Conservation (phyloP, 2,329 filamentous ascomycete species). For the Fusarium coicis region DNA sequence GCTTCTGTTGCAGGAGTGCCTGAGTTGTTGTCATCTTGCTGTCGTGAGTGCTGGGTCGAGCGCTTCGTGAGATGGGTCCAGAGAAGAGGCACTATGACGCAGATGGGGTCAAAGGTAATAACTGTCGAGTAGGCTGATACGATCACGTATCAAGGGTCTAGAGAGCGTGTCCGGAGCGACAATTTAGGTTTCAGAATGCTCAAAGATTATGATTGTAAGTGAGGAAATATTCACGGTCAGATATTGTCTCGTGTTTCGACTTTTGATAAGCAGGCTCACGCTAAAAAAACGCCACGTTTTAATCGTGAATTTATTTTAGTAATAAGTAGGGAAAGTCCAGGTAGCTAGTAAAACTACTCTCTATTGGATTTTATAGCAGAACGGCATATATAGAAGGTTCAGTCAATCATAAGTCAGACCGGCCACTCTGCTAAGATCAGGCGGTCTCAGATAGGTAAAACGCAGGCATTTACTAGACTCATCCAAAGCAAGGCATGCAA, state of each 20-base stretch:
- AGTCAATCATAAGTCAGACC: no score
- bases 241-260: not conserved
- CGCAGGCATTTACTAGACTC: no score
- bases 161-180: rapidly evolving
- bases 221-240: not conserved
- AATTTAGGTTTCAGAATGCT: no score
- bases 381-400: no score
- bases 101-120: no score
- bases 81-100: rapidly evolving
- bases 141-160: not conserved
- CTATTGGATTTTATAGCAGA: no score
- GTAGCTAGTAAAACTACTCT: no score
- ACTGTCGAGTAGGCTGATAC: no score
- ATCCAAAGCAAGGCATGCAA: no score
- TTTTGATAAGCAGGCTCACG: not conserved
- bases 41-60: not conserved
- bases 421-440: no score
- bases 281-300: not conserved
- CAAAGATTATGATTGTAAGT: not conserved
- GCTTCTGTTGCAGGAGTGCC: not conserved
- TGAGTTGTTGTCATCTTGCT: not conserved
- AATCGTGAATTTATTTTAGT: not conserved
- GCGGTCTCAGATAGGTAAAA: no score
- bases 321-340: no score
- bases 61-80: rapidly evolving